Evolutionary conservation across 169 alveolate species (phyloP).

Genomic region (Neospora caninum): DNA sequence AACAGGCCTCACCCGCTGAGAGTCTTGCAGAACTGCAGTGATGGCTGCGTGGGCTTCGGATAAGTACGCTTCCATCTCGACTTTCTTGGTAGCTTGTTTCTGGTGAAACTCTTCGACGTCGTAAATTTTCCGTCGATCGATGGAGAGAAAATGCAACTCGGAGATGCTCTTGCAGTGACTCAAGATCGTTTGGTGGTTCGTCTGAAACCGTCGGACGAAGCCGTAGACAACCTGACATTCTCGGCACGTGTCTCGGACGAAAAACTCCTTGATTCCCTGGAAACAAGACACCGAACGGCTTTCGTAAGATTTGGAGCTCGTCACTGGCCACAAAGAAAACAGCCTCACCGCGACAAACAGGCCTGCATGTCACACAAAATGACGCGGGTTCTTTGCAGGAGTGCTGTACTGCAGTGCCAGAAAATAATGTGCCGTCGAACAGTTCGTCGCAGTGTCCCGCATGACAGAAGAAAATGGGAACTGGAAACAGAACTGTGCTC

Average conservation of each 20-base stretch:
- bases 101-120: conserved; percentile 80
- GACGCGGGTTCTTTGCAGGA: no score
- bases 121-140: conserved; percentile 81
- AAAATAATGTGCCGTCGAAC: no score
- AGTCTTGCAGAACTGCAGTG: not conserved
- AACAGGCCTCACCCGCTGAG: not conserved
- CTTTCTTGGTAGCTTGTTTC: conserved; percentile 78
- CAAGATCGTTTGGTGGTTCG: conserved; percentile 47
- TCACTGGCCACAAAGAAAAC: no score
- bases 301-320: not conserved
- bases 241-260: conserved; percentile 87
- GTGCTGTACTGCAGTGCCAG: no score
- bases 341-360: no score
- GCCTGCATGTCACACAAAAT: no score
- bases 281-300: not conserved
- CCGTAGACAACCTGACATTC: conserved; percentile 84
- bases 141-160: conserved; percentile 73
- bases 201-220: conserved; percentile 77
- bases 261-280: conserved; percentile 85
- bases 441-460: no score
- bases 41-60: conserved; percentile 5
- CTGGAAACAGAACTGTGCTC: not conserved
- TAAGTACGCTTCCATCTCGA: conserved; percentile 57
- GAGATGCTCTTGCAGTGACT: conserved; percentile 75
- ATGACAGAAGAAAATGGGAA: no score